Evolutionary conservation across 2,329 filamentous ascomycete species (phyloP).

Genomic region (Fusarium chlamydosporum): DNA sequence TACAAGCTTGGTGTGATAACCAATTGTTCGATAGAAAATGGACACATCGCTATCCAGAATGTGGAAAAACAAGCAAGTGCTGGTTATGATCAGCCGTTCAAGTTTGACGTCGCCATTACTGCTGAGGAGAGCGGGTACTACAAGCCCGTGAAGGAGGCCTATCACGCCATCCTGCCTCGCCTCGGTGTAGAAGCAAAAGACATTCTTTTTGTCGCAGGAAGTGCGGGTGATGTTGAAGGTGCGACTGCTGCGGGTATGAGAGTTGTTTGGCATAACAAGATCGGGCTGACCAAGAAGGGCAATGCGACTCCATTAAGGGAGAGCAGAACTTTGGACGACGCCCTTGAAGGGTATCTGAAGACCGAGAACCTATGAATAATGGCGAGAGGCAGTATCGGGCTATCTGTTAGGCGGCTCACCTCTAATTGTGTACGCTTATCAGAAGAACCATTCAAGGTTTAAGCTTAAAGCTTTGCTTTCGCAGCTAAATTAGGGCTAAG

Average conservation of each 20-base stretch:
- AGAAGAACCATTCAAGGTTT: background rate
- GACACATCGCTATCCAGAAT: constrained; percentile 42
- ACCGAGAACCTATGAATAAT: rapidly evolving
- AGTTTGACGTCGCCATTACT: constrained; percentile 55
- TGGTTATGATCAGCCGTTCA: constrained; percentile 25
- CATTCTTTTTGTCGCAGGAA: constrained; percentile 57
- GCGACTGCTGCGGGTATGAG: constrained; percentile 57
- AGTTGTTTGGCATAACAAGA: constrained; percentile 58
- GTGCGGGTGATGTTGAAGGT: constrained; percentile 58
- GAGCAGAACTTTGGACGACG: constrained; percentile 10
- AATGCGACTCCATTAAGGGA: constrained; percentile 32
- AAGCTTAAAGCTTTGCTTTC: constrained; percentile 26
- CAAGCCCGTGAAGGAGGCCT: constrained; percentile 55
- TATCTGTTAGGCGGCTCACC: background rate
- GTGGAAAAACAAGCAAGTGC: constrained; percentile 19
- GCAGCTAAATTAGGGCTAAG: background rate
- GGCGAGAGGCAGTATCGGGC: too few relatives aligned
- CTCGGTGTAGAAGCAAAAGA: constrained; percentile 50
- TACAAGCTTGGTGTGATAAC: constrained; percentile 57
- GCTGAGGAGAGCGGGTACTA: constrained; percentile 59
- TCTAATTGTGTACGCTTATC: background rate
- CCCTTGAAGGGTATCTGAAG: background rate
- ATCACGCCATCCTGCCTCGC: constrained; percentile 50
- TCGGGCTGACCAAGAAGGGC: constrained; percentile 50
- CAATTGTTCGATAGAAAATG: constrained; percentile 56